Conservation (phyloP, 2,329 filamentous ascomycete species). For the Penicillium crustosum region DNA sequence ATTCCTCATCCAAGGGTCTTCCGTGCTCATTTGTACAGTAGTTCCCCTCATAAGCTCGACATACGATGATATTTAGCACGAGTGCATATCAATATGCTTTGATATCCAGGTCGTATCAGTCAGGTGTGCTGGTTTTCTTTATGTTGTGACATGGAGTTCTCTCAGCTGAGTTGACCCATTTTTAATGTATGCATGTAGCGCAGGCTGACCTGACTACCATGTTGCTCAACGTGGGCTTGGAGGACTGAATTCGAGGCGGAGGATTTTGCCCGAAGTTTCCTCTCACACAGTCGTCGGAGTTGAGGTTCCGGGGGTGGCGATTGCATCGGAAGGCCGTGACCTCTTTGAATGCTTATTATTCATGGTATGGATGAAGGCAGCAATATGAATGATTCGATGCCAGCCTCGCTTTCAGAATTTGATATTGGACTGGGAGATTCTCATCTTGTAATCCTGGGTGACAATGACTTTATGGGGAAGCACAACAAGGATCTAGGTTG, state of each 20-base stretch:
- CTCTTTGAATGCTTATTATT: not conserved
- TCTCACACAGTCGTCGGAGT: not conserved
- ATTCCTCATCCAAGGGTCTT: not conserved
- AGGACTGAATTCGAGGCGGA: not conserved
- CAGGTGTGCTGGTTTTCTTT: not conserved
- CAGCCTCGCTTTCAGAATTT: not conserved
- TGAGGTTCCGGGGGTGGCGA: not conserved
- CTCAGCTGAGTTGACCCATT: not conserved
- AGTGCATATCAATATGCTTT: not conserved
- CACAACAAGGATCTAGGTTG: slow-evolving; percentile 1
- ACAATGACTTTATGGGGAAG: not conserved
- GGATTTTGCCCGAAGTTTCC: not conserved
- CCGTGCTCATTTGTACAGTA: not conserved
- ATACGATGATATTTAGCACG: not conserved
- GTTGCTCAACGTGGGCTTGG: not conserved
- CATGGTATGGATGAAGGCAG: not conserved
- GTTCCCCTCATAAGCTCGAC: not conserved
- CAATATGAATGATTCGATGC: not conserved
- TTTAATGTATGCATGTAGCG: not conserved
- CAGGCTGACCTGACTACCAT: not conserved
- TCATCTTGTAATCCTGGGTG: not conserved
- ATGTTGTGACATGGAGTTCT: not conserved
- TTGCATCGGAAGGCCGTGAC: not conserved
- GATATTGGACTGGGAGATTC: not conserved
- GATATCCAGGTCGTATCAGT: not conserved